Base-by-base conservation (phyloP, 805 yeast species). In the Sugiyamaella floridensis region DNA sequence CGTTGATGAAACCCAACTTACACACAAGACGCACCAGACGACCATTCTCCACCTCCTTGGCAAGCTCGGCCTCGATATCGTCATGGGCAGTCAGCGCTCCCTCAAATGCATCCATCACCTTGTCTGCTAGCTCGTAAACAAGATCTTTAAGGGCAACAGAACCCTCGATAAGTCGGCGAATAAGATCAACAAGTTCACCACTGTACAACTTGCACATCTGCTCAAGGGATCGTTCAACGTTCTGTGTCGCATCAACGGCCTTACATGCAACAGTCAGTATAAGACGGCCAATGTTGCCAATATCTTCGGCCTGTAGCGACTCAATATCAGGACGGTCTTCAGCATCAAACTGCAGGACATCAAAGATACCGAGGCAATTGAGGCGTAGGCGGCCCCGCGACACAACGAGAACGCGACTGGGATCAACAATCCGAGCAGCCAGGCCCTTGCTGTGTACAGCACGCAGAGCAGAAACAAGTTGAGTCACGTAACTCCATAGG, bases 31-130 rank as follows among this genome's bases (percentile, higher is more conserved):
- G 76, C 60, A 92, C 89, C 29, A 93, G 70, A 55, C 98, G 75
- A 2, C 86, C 93, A 67, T 93, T 93, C 66, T 93, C 98, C 22
- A 90, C 70, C 67, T 92, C 98, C 51, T 78, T 76, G 14, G 80
- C 67, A 41, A 93, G 69, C 22, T 63, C 59, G 2, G 55, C 57
- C 55, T 72, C 76, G 28, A 71, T 56, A 12, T 50, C 51, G 50
- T 60, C 62, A n/a, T 50, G 56, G 8, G 50, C 50, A n/a, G 16
- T 9, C 40, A 66, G 57, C 22, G 61, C 56, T 18, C 55, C 48
- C 43, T 54, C 51, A 16, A 64, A 42, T 12, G 57, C 44, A 14
- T 53, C 65, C 15, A 52, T 32, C 11, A 67, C 51, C 40, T 53
- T 62, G 32, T 56, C 58, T 0, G 67, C 52, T 41, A 55, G 51